These are phyloP conservation scores for Plasmodium inui DNA, from an alignment of 169 alveolate species.

Conservation along the genomic window DNA sequence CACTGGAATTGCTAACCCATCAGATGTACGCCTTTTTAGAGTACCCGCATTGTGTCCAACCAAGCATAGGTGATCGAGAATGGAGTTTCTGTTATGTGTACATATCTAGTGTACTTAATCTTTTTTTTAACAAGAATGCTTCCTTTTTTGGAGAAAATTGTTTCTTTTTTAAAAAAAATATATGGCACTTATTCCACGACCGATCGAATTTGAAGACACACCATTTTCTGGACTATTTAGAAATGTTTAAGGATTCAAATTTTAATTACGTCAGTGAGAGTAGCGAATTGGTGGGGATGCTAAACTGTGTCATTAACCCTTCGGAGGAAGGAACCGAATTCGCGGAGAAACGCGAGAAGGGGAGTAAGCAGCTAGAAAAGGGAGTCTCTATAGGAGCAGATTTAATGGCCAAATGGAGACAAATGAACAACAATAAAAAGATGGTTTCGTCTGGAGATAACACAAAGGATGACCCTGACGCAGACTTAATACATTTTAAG, in stretches of 20 bases:
- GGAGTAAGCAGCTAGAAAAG: not conserved
- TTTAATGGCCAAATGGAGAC: not conserved
- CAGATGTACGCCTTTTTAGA: constrained; percentile 55
- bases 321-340: not conserved
- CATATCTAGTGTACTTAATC: constrained; percentile 13
- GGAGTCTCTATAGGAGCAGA: not conserved
- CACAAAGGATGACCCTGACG: not conserved
- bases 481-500: constrained; percentile 20
- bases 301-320: not conserved
- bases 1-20: constrained; percentile 25
- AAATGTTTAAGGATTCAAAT: constrained; percentile 17
- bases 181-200: constrained; percentile 58
- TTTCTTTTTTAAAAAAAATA: constrained; percentile 44
- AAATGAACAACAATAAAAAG: not conserved
- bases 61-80: constrained; percentile 13
- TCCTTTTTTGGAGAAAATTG: constrained; percentile 44
- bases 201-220: constrained; percentile 33
- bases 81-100: constrained; percentile 26
- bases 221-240: constrained; percentile 45
- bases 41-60: constrained; percentile 48
- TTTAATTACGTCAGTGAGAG: constrained; percentile 15
- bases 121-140: constrained; percentile 39
- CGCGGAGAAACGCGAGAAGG: not conserved
- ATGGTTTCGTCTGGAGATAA: not conserved
- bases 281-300: constrained; percentile 17